Conservation (phyloP, 805 yeast genomes). For the Hanseniaspora occidentalis region DNA sequence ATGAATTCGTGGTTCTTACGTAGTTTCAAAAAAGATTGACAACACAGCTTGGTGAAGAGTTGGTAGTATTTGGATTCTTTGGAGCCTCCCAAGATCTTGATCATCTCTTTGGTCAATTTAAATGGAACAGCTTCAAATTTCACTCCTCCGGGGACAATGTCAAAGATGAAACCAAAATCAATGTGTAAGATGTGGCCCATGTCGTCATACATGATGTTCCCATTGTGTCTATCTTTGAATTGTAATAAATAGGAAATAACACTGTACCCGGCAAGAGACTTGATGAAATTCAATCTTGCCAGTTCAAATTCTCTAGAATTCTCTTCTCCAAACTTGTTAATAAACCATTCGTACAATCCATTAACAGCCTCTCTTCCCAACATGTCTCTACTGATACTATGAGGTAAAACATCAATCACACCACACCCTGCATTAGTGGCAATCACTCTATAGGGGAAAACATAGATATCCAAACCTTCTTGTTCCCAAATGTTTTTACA, state of each 20-base stretch:
- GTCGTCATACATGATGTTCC: conserved; percentile 92
- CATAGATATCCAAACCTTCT: conserved; percentile 80
- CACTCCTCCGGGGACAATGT: conserved; percentile 98
- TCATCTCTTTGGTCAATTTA: conserved; percentile 93
- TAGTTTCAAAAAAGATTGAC: conserved; percentile 80
- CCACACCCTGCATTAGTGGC: conserved; percentile 99
- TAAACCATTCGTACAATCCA: conserved; percentile 86
- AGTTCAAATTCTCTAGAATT: conserved; percentile 77
- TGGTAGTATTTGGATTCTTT: conserved; percentile 71
- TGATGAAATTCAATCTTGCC: conserved; percentile 86
- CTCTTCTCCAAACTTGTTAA: conserved; percentile 91
- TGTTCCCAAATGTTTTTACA: conserved; percentile 84
- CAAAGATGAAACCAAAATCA: conserved; percentile 97
- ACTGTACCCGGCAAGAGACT: conserved; percentile 89
- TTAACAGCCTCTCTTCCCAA: conserved; percentile 97
- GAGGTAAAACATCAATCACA: conserved; percentile 93
- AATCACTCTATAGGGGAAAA: conserved; percentile 88
- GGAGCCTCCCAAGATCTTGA: conserved; percentile 89
- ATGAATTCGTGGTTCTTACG: conserved; percentile 82
- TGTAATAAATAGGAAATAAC: conserved; percentile 82
- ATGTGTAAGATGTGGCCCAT: conserved; percentile 92
- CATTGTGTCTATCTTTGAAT: conserved; percentile 96
- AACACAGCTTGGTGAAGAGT: conserved; percentile 92
- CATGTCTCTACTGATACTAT: conserved; percentile 94
- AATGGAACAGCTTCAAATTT: conserved; percentile 97